A percentile compares a stretch with the other conserved stretches of the same genome.
phyloP scores from a whole-genome alignment of 805 yeast species.

The Candida bentonensis region DNA sequence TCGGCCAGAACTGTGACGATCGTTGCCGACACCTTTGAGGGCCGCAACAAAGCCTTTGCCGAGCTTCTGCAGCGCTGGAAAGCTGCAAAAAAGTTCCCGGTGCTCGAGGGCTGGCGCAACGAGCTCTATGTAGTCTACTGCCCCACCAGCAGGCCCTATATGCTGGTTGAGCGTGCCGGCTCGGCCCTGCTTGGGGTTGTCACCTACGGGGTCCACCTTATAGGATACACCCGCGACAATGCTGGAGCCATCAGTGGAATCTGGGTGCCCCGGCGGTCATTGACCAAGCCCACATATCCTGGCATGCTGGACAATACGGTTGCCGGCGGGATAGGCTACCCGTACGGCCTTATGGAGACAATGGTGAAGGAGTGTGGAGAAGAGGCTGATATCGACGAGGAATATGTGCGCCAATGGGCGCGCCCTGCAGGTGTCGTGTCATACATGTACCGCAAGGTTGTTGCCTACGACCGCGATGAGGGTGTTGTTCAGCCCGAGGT shows the following conservation, averaged over 20 bases:
- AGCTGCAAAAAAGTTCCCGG: constrained; percentile 11
- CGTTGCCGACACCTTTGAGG: constrained; percentile 3
- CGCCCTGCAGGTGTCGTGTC: constrained; percentile 51
- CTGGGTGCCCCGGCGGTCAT: constrained; percentile 80
- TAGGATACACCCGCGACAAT: constrained; percentile 45
- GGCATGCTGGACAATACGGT: constrained; percentile 85
- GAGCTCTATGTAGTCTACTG: constrained; percentile 67
- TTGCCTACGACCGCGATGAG: constrained; percentile 25
- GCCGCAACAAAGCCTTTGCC: constrained; percentile 5
- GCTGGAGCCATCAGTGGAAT: constrained; percentile 31
- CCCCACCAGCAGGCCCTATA: constrained; percentile 40
- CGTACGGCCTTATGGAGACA: constrained; percentile 62
- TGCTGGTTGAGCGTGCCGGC: constrained; percentile 66
- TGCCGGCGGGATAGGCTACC: constrained; percentile 89
- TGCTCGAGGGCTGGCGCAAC: constrained; percentile 53
- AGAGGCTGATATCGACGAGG: constrained; percentile 66
- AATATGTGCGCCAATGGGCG: constrained; percentile 33
- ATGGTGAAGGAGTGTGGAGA: constrained; percentile 76
- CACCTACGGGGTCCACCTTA: constrained; percentile 81
- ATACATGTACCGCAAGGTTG: constrained; percentile 29
- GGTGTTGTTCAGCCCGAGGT: constrained; percentile 81
- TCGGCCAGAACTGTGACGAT: constrained; percentile 3
- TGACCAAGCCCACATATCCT: constrained; percentile 75
- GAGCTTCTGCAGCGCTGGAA: constrained; percentile 15
- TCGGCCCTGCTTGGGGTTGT: constrained; percentile 73